A percentile compares a stretch with the other conserved stretches of the same genome.
These are phyloP conservation scores for Elasticomyces elasticus DNA, from an alignment of 495 filamentous ascomycete species.

Conservation along the genomic window DNA sequence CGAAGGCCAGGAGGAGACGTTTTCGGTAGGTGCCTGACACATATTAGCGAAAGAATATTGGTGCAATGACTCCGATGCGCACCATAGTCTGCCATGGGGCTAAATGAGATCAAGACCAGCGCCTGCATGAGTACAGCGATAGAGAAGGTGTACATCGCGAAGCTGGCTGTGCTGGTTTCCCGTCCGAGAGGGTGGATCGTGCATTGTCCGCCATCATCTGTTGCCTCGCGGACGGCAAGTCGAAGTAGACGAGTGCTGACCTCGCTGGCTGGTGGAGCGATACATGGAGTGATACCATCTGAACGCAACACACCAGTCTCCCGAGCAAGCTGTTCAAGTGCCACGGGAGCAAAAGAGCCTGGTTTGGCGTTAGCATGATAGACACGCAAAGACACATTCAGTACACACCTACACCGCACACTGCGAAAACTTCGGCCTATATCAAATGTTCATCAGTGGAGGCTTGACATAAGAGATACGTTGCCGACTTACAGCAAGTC, in stretches of 20 bases:
- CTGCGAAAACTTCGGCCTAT: slow-evolving; percentile 22
- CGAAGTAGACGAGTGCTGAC: no score
- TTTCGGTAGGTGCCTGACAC: slow-evolving; percentile 61
- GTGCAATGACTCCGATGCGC: no score
- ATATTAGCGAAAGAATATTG: no score
- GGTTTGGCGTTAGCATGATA: not conserved
- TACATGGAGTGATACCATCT: slow-evolving; percentile 61
- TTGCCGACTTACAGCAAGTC: no score
- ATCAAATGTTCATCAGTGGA: no score
- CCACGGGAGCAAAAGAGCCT: slow-evolving; percentile 59
- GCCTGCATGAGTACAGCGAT: slow-evolving; percentile 46
- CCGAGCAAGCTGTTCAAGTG: slow-evolving; percentile 78
- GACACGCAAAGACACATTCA: no score
- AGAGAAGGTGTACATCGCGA: slow-evolving; percentile 48
- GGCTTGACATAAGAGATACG: no score
- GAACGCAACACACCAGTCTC: slow-evolving; percentile 77
- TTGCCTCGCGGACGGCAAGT: no score
- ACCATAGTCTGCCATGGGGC: slow-evolving; percentile 46
- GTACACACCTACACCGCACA: slow-evolving; percentile 21
- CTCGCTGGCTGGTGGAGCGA: no score
- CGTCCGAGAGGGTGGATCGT: slow-evolving; percentile 38
- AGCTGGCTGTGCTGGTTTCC: slow-evolving; percentile 42
- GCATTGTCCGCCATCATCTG: slow-evolving; percentile 33
- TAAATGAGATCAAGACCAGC: slow-evolving; percentile 43
- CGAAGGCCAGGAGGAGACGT: slow-evolving; percentile 67